Conservation (phyloP, 495 filamentous ascomycete species). For the Haplographium delicatum region DNA sequence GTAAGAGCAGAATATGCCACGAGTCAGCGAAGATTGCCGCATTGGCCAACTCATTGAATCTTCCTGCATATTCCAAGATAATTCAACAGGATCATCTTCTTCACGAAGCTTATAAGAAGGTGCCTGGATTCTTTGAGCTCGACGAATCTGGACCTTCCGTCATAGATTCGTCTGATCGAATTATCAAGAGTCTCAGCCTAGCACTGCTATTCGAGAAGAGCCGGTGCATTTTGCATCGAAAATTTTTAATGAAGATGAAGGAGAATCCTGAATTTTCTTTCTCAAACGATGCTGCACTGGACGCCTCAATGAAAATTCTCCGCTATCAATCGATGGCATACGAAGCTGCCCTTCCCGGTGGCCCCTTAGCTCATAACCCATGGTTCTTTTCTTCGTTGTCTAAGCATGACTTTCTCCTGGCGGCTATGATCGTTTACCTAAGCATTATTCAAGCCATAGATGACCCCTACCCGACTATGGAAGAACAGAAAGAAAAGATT, state of each 20-base stretch:
- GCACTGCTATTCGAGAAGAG: conserved; percentile 67
- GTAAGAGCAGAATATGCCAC: conserved; percentile 36
- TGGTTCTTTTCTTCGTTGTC: conserved; percentile 41
- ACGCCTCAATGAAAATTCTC: conserved; percentile 61
- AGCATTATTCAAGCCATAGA: conserved; percentile 32
- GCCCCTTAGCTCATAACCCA: conserved; percentile 30
- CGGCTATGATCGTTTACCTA: conserved; percentile 41
- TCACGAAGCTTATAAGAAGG: conserved; percentile 47
- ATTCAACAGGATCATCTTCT: conserved; percentile 59
- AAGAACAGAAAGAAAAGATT: conserved; percentile 20
- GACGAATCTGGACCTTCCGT: conserved; percentile 56
- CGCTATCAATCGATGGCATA: conserved; percentile 35
- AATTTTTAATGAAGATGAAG: conserved; percentile 55
- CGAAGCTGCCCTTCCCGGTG: conserved; percentile 35
- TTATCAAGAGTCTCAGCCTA: conserved; percentile 67
- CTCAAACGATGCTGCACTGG: conserved; percentile 61
- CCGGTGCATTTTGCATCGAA: conserved; percentile 69
- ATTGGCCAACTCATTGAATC: conserved; percentile 33
- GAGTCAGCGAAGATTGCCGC: conserved; percentile 35
- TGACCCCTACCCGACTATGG: not conserved
- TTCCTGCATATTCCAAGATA: conserved; percentile 57
- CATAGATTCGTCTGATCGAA: conserved; percentile 53
- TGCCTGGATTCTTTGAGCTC: conserved; percentile 56
- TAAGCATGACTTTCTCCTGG: conserved; percentile 44
- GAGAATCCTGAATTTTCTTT: conserved; percentile 58